Evolutionary conservation across 257 asterid species (phyloP).

Genomic region (Rhazya stricta): DNA sequence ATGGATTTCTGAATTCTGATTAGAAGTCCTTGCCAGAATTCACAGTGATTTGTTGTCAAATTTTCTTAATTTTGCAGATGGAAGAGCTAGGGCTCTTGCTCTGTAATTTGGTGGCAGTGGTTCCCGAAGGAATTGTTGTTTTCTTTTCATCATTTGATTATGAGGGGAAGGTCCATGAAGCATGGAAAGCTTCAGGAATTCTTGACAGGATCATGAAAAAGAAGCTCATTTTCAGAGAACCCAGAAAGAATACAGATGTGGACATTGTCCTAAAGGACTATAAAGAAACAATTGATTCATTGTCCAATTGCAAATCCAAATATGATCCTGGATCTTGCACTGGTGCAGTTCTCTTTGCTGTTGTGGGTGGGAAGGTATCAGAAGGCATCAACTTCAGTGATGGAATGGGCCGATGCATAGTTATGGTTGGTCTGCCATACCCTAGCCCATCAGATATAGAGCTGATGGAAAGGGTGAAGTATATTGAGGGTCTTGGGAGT

Average conservation of each 20-base stretch:
- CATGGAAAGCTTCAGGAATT: conserved; percentile 81
- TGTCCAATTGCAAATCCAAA: conserved; percentile 21
- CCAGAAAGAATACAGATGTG: conserved; percentile 76
- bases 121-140: conserved; percentile 84
- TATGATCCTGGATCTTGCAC: conserved; percentile 31
- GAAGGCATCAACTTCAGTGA: conserved; percentile 96
- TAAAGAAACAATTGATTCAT: conserved; percentile 57
- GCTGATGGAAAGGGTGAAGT: conserved; percentile 89
- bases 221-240: conserved; percentile 80
- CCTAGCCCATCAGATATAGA: conserved; percentile 89
- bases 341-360: conserved; percentile 87
- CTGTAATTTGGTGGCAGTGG: conserved; percentile 68
- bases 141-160: conserved; percentile 94
- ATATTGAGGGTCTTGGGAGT: conserved; percentile 66
- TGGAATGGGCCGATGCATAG: conserved; percentile 89
- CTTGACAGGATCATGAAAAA: conserved; percentile 69
- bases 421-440: conserved; percentile 96
- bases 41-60: not conserved
- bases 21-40: conserved; percentile 5
- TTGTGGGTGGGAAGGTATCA: conserved; percentile 97
- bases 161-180: conserved; percentile 60
- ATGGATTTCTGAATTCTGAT: not conserved
- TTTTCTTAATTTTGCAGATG: conserved; percentile 47
- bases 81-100: conserved; percentile 81
- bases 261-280: conserved; percentile 68